Evolutionary conservation across 257 asterid genomes (phyloP), one percentile per base, ranked within the genome.

Genomic region (Thymus quinquecostatus): DNA sequence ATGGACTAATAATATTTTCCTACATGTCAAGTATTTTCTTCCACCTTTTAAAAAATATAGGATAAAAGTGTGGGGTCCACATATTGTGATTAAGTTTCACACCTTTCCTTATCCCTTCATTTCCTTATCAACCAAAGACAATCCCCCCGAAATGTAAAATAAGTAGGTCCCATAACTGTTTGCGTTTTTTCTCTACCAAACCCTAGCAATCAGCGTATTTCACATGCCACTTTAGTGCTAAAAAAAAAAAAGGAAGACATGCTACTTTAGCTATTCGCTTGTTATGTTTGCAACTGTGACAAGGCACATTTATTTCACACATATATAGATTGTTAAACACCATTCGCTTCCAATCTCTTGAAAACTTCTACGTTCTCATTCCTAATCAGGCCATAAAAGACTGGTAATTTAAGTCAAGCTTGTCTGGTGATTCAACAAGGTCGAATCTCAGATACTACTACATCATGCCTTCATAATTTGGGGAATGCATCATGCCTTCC

Each of bases 111-210:
- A 21, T 21, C 21, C 21, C 21, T 21, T 21, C 21, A 21, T 21
- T 21, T 21, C 21, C 21, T 21, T 21, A 21, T 21, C 21, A 21
- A 21, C 21, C 21, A 21, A 21, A 21, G 21, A 21, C 21, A 21
- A 21, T 21, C 21, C 21, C 21, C 21, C 21, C 21, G 21, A 21
- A 21, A 36, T 10, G 63, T 14, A 65, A 33, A 14, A 33, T 55
- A 44, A 33, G 72, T 4, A n/a, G 64, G 27, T 32, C 43, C 11
- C 8, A 27, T 29, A 2, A 47, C 53, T 8, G 6, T 43, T 58
- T 13, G 44, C 8, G 45, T 30, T 57, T 44, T 49, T 36, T 30
- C 62, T 59, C 60, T 59, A 64, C 41, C 27, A 8, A 64, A 64
- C 29, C 50, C 7, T 41, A 40, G 3, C 51, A 8, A 38, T 29